Base-by-base conservation (phyloP, 2,329 filamentous ascomycete species). In the Coleophoma crateriformis region DNA sequence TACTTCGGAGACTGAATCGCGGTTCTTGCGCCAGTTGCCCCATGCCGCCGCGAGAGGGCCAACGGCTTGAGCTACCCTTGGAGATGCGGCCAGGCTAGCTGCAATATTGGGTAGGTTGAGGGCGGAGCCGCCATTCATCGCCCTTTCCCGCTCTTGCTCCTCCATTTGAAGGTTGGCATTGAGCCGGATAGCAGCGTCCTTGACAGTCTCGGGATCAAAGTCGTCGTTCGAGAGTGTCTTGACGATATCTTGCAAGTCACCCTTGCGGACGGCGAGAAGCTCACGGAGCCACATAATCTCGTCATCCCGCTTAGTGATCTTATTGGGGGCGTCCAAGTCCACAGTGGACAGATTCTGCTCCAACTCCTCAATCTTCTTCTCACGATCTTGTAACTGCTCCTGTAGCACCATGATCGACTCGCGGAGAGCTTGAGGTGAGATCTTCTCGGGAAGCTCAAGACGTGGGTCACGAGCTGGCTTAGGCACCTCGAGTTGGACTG, bases 161-260 rank as follows among this genome's bases (percentile, higher is more conserved):
- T 99, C 92, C 94, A 99, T 99, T 66, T 97, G 90, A 34, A 99
- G 76, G 62, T 96, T 96, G 13, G 94, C 89, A 65, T 90, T 89
- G 53, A 99, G 84, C 47, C 94, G 86, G 59, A 97, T 97, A 34
- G 90, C 88, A 6, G 91, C 90, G 64, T 97, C 91, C 60, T 88
- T 88, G 55, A 96, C 87, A 6, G 81, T 78, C 54, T 90, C 82
- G 50, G 82, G 81, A 66, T 97, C 85, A 64, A 88, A 94, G 22
- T 77, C 74, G 4, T 90, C 85, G 54, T 84, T 77, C 3, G 86
- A 85, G 27, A 97, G 76, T 6, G 87, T 84, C 46, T 78, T 78
- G 64, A 97, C 92, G 53, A 99, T 89, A 64, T 99, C 94, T 58
- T 92, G 87, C 4, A 99, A 77, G 66, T 99, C 95, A 47, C 92